These are phyloP conservation scores for Euphrasia arctica DNA, from an alignment of 305 asterid species.

Conservation along the genomic window DNA sequence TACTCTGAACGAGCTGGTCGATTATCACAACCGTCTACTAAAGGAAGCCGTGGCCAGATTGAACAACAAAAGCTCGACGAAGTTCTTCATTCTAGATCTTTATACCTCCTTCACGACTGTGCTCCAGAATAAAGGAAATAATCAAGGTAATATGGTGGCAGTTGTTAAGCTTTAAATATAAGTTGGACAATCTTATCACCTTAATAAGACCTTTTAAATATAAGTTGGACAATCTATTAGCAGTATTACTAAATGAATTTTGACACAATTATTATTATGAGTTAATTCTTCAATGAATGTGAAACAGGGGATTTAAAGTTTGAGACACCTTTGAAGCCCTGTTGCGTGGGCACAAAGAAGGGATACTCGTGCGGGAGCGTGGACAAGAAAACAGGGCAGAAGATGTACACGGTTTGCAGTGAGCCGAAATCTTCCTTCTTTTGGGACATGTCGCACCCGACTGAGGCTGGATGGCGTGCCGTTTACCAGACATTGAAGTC, in stretches of 20 bases:
- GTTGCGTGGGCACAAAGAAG: slow-evolving; percentile 48
- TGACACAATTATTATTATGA: neutral
- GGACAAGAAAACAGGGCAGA: slow-evolving; percentile 36
- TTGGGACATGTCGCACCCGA: slow-evolving; percentile 75
- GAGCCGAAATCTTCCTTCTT: slow-evolving; percentile 49
- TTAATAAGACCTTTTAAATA: no score
- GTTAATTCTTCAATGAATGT: neutral
- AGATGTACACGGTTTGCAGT: slow-evolving; percentile 51
- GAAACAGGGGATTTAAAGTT: slow-evolving; percentile 48
- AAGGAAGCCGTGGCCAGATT: slow-evolving; percentile 36
- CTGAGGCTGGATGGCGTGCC: slow-evolving; percentile 73
- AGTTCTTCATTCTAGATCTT: slow-evolving; percentile 45
- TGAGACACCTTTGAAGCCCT: slow-evolving; percentile 62
- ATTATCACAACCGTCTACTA: slow-evolving; percentile 40
- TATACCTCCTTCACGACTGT: slow-evolving; percentile 49
- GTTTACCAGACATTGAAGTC: slow-evolving; percentile 37
- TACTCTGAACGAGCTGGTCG: slow-evolving; percentile 17
- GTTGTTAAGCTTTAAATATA: no score
- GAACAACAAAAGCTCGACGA: slow-evolving; percentile 30
- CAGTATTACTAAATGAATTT: no score
- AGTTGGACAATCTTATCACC: no score
- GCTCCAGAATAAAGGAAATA: slow-evolving; percentile 30
- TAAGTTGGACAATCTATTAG: no score
- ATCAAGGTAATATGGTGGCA: no score
- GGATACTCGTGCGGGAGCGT: slow-evolving; percentile 44